Conservation (phyloP, 345 rosid species). For the Populus deltoides region DNA sequence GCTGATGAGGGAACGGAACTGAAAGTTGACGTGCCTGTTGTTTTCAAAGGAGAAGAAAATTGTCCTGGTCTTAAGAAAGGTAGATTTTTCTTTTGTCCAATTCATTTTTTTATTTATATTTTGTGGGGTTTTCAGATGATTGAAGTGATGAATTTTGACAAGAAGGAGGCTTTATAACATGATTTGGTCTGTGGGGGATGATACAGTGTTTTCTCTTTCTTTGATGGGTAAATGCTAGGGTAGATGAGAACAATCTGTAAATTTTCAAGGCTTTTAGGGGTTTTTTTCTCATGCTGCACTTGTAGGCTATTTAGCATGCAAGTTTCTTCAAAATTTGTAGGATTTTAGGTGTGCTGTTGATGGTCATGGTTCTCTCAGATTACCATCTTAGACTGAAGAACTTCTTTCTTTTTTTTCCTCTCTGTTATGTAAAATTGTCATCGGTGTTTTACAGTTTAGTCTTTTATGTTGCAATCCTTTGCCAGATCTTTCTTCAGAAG, state of each 20-base stretch:
- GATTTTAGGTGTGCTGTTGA: not conserved
- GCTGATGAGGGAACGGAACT: constrained; percentile 68
- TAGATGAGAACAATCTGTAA: not conserved
- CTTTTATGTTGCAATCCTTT: not conserved
- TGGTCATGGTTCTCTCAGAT: not conserved
- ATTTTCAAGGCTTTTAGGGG: no score
- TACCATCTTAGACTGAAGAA: not conserved
- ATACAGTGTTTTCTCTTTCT: not conserved
- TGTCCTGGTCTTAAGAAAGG: constrained; percentile 84
- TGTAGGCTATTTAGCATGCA: not conserved
- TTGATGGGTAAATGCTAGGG: not conserved
- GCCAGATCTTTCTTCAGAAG: not conserved
- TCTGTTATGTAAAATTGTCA: not conserved
- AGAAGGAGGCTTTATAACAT: not conserved
- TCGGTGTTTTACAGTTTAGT: not conserved
- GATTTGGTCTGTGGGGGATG: not conserved
- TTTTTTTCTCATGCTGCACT: not conserved
- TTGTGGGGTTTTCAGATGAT: not conserved
- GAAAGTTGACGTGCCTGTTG: constrained; percentile 84
- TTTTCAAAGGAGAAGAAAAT: constrained; percentile 71
- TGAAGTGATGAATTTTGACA: not conserved
- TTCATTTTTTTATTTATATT: not conserved
- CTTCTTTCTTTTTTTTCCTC: not conserved
- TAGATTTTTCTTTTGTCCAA: constrained; percentile 3
- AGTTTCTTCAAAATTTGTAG: not conserved